Evolutionary conservation across 495 filamentous ascomycete genomes (phyloP).

Genomic region (Pseudotulostoma volvatum): DNA sequence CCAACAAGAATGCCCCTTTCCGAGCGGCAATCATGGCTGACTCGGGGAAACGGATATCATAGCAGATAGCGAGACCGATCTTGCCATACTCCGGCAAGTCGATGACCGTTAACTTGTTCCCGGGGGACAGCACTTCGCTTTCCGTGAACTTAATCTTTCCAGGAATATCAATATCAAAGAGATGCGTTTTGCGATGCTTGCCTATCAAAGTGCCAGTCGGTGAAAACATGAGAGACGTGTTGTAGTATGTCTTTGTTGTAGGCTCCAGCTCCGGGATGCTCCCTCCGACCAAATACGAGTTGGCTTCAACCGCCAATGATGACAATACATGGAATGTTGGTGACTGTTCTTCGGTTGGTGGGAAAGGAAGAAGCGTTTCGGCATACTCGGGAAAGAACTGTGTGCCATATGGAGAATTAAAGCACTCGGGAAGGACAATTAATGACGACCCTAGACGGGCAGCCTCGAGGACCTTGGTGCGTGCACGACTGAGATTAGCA

Average conservation of each 20-base stretch:
- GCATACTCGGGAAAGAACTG: constrained; percentile 85
- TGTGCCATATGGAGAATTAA: constrained; percentile 93
- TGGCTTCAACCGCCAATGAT: constrained; percentile 56
- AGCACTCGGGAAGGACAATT: constrained; percentile 63
- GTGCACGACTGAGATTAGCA: constrained; percentile 67
- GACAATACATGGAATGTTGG: constrained; percentile 78
- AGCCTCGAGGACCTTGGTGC: constrained; percentile 69
- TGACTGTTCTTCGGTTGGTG: constrained; percentile 49
- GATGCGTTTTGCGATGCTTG: constrained; percentile 81
- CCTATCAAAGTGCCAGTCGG: constrained; percentile 63
- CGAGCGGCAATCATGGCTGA: constrained; percentile 80
- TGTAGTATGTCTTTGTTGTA: constrained; percentile 63
- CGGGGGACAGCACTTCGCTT: constrained; percentile 71
- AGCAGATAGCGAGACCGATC: constrained; percentile 83
- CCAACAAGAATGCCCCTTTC: constrained; percentile 59
- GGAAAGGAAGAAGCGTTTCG: constrained; percentile 67
- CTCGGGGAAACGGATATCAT: constrained; percentile 94
- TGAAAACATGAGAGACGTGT: constrained; percentile 72
- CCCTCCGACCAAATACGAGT: constrained; percentile 70
- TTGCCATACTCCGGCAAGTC: constrained; percentile 74
- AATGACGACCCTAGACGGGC: constrained; percentile 51
- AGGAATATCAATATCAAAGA: constrained; percentile 99
- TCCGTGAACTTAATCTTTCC: constrained; percentile 86
- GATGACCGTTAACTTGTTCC: constrained; percentile 63
- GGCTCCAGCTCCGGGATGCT: constrained; percentile 72